phyloP scores from a whole-genome alignment of 441 rosid species.

The Iberis amara region DNA sequence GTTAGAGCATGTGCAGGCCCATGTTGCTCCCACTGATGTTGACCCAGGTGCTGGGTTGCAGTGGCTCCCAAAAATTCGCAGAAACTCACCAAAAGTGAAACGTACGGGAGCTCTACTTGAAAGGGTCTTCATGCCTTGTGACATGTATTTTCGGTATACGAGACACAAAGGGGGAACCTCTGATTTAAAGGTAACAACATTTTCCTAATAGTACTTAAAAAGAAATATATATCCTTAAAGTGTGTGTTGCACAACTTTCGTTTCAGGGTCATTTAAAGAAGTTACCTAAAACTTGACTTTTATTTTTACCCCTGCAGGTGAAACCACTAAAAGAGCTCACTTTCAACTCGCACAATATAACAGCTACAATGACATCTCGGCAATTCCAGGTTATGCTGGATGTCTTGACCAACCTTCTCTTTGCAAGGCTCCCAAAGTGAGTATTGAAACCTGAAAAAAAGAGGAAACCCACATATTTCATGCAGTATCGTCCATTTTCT shows the following conservation, averaged over 20 bases:
- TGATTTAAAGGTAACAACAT: constrained; percentile 65
- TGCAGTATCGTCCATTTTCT: constrained; percentile 5
- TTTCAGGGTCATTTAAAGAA: constrained; percentile 22
- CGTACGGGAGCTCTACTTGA: constrained; percentile 95
- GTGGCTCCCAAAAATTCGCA: constrained; percentile 88
- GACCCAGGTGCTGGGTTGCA: constrained; percentile 97
- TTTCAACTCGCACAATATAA: constrained; percentile 80
- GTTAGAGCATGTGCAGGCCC: constrained; percentile 95
- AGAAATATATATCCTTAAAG: constrained; percentile 6
- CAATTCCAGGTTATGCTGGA: constrained; percentile 98
- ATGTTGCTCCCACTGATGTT: constrained; percentile 97
- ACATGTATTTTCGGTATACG: constrained; percentile 85
- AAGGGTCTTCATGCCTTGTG: constrained; percentile 94
- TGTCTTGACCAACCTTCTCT: constrained; percentile 95
- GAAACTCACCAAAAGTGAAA: constrained; percentile 79
- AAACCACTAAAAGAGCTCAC: constrained; percentile 96
- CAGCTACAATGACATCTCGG: constrained; percentile 97
- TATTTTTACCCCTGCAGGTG: constrained; percentile 46
- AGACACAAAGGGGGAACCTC: constrained; percentile 95
- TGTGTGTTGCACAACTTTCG: constrained; percentile 8
- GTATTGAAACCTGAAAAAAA: constrained; percentile 31
- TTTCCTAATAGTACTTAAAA: constrained; percentile 7
- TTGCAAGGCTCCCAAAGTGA: constrained; percentile 97
- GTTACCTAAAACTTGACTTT: constrained; percentile 9
- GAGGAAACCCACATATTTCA: constrained; percentile 13